Evolutionary conservation across 495 filamentous ascomycete species (phyloP).

Genomic region (Clohesyomyces aquaticus): DNA sequence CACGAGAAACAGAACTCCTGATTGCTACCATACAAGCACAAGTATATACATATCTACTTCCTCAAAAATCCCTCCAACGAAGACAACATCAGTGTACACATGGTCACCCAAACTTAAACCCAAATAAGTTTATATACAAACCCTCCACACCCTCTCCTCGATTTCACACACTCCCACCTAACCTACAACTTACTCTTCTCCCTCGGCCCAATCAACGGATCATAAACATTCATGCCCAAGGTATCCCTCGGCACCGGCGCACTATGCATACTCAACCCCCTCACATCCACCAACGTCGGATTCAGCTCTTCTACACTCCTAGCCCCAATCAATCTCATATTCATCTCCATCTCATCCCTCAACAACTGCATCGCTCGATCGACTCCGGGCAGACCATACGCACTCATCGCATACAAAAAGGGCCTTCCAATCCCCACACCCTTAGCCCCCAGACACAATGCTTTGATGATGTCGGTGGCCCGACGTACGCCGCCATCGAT

Average conservation of each 20-base stretch:
- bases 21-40: neutral
- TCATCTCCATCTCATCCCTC: constrained; percentile 99
- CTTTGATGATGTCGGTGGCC: constrained; percentile 95
- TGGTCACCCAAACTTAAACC: no score
- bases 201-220: constrained; percentile 64
- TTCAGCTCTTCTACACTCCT: constrained; percentile 73
- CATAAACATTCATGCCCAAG: constrained; percentile 64
- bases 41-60: no score
- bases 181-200: constrained; percentile 61
- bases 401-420: constrained; percentile 94
- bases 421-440: constrained; percentile 94
- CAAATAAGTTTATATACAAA: constrained; percentile 27
- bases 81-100: no score
- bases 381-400: constrained; percentile 86
- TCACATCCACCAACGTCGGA: constrained; percentile 74
- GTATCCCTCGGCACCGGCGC: constrained; percentile 70
- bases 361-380: constrained; percentile 91
- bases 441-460: constrained; percentile 87
- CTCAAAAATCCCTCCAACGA: no score
- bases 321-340: constrained; percentile 90
- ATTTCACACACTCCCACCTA: neutral
- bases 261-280: constrained; percentile 71
- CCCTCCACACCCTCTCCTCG: no score
- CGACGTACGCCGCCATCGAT: constrained; percentile 89
- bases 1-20: no score